Evolutionary conservation across 306 rosid genomes (phyloP), one percentile per base, ranked within the genome.

Genomic region (Lotus japonicus): DNA sequence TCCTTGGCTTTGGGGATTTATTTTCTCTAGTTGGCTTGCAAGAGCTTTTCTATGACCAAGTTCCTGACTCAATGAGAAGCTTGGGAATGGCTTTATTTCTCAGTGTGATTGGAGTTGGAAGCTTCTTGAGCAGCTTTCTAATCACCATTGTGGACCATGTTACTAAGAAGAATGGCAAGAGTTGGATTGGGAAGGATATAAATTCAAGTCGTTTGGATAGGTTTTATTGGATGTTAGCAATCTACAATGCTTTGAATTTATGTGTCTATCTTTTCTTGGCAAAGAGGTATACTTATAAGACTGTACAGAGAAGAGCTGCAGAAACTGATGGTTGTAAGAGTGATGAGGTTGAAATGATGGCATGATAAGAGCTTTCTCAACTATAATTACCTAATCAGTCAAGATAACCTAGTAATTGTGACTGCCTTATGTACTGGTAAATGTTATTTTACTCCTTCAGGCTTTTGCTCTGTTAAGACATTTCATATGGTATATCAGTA

Each of bases 21-120:
- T 80, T 84, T 57, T 67, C 75, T 2, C 11, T 84, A 15, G 79
- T 77, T 45, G 87, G 84, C n/a, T 48, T 80, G 71, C 84, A 83
- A 56, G 85, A 83, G 67, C 74, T 58, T 57, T 83, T 83, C 76
- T 83, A 83, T 39, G 87, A 80, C 35, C 74, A 83, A 53, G 84
- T 83, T 26, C 85, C 84, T 16, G 85, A 80, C 42, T 77, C 85
- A 1, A 77, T 80, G 84, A 77, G 87, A 54, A 83, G 87, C 67
- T 15, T 80, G 18, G 87, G 87, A 28, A 64, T 83, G 73, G 80
- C 84, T 28, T 36, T 84, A n/a, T 84, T 33, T 67, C 83, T 84
- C 7, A 77, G 88, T 58, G 83, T 81, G 72, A 41, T 84, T 62
- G 88, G 85, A 18, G 50, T 55, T 5, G 88, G 83, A 50, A 77